Evolutionary conservation across 116 monocot species (phyloP).

Genomic region (Dioscorea cayenensis): DNA sequence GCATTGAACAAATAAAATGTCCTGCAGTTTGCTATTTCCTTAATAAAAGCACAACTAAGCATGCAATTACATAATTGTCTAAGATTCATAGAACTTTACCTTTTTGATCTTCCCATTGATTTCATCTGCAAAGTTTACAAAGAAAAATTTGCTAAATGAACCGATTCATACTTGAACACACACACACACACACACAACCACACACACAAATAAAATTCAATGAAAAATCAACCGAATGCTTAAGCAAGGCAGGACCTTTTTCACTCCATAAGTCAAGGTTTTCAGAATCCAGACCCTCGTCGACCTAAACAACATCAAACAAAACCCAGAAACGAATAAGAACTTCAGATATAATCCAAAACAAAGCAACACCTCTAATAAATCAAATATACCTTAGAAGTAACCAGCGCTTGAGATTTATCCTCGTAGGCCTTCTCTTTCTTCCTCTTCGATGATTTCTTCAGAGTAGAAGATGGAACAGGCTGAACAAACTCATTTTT

Average conservation of each 20-base stretch:
- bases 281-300: constrained; percentile 13
- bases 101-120: constrained; percentile 26
- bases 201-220: neutral
- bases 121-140: constrained; percentile 39
- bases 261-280: constrained; percentile 61
- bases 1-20: neutral
- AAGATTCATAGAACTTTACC: constrained; percentile 13
- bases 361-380: neutral
- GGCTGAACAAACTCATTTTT: constrained; percentile 61
- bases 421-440: constrained; percentile 20
- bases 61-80: neutral
- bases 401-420: neutral
- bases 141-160: neutral
- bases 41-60: neutral
- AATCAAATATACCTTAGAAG: constrained; percentile 9
- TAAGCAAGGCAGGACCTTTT: constrained; percentile 29
- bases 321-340: neutral
- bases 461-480: constrained; percentile 55
- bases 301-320: constrained; percentile 21
- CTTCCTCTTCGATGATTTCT: constrained; percentile 32
- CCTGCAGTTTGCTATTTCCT: neutral
- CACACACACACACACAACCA: neutral
- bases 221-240: neutral
- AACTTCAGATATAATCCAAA: neutral
- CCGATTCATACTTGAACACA: neutral